These are phyloP conservation scores for Cercospora sp. DNA, from an alignment of 2,329 filamentous ascomycete genomes.

Conservation along the genomic window DNA sequence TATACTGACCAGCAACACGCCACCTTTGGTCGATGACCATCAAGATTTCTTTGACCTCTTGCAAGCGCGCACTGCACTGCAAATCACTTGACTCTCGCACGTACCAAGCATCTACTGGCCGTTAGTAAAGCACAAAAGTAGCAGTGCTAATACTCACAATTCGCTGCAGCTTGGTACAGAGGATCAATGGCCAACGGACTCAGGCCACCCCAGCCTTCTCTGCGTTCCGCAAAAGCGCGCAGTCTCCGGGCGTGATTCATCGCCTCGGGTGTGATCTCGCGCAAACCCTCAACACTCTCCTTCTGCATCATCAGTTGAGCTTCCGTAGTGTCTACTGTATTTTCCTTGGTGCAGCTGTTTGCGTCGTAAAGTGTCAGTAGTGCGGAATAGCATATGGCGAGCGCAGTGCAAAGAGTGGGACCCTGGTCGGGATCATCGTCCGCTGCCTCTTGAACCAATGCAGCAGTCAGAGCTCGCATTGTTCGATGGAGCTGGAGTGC, in stretches of 20 bases:
- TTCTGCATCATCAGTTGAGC: slow-evolving; percentile 41
- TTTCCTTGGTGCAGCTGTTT: slow-evolving; percentile 38
- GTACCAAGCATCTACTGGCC: not conserved
- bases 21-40: not conserved
- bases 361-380: slow-evolving; percentile 38
- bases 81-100: not conserved
- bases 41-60: not conserved
- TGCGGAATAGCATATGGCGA: slow-evolving; percentile 40
- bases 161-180: slow-evolving; percentile 41
- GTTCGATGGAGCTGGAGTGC: not conserved
- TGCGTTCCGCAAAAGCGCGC: not conserved
- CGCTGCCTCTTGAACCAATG: not conserved
- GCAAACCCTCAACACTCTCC: slow-evolving; percentile 23
- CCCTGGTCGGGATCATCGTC: not conserved
- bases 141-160: slow-evolving; percentile 23
- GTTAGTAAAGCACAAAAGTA: not conserved
- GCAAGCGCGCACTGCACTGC: not conserved
- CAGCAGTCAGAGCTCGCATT: not conserved
- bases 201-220: not conserved
- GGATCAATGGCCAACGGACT: slow-evolving; percentile 25
- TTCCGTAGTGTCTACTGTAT: slow-evolving; percentile 33
- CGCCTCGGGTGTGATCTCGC: not conserved
- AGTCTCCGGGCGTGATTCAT: not conserved
- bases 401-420: slow-evolving; percentile 39
- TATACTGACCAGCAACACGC: not conserved